These are phyloP conservation scores for Talinum fruticosum DNA, from an alignment of 148 eudicot species.

Conservation along the genomic window DNA sequence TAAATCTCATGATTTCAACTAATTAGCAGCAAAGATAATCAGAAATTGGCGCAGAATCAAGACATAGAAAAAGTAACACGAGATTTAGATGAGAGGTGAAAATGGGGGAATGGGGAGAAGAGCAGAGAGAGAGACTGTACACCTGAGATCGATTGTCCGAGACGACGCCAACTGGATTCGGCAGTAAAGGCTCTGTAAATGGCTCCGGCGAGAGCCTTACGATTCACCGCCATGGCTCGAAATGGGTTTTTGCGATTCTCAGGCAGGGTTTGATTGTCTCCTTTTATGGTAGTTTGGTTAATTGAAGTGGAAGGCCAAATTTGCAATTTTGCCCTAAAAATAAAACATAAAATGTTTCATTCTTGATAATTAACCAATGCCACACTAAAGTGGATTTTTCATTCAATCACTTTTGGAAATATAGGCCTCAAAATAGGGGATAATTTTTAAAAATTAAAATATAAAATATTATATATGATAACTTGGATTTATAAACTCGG, in stretches of 20 bases:
- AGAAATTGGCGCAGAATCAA: neutral
- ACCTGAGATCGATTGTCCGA: constrained; percentile 3
- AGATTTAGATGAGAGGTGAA: neutral
- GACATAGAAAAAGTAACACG: neutral
- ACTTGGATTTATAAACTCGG: too few species aligned
- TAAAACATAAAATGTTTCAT: too few species aligned
- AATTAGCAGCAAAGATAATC: neutral
- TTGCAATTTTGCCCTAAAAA: too few species aligned
- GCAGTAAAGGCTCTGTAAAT: constrained; percentile 14
- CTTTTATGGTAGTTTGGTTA: too few species aligned
- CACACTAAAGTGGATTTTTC: too few species aligned
- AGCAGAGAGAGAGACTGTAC: neutral
- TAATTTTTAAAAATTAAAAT: too few species aligned
- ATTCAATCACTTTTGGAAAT: too few species aligned
- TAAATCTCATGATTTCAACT: neutral
- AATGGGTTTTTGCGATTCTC: neutral
- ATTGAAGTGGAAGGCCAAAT: too few species aligned
- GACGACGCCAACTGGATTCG: neutral
- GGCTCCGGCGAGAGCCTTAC: constrained; percentile 16
- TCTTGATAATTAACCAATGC: too few species aligned
- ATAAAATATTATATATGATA: too few species aligned
- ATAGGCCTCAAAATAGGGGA: too few species aligned
- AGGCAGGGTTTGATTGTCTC: neutral
- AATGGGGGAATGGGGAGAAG: neutral
- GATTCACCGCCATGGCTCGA: constrained; percentile 19